Base-by-base conservation (phyloP, 2,329 filamentous ascomycete species). In the Corniculantispora saksenae region DNA sequence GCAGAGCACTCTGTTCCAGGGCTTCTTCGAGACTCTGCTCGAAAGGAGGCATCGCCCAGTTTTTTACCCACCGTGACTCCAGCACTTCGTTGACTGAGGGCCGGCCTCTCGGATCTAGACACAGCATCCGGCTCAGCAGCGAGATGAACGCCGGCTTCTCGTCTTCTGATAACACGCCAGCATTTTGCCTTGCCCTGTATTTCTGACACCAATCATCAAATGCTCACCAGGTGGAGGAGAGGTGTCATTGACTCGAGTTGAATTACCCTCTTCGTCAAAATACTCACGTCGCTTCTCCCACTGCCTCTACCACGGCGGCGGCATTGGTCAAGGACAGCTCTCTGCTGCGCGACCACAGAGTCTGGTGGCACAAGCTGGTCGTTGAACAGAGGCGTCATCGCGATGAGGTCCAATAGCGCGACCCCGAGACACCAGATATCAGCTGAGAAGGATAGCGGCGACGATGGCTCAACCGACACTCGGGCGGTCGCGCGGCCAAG, bases 11-110 rank as follows among this genome's bases (percentile, higher is more conserved):
- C 27, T 38, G 43, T 23, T 50, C 23, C 10, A 1, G n/a, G 10
- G 13, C 29, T 25, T 48, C 56, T 50, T 25, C n/a, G 25, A 59
- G 40, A 59, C 56, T 59, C 27, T 38, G 56, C 56, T 59, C 27
- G n/a, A 59, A 59, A 50, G 25, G 23, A 51, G 58, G 47, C 47
- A 40, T 61, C 47, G 67, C 72, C 75, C 74, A 78, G 45, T 73
- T 76, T 0, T 70, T 66, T 70, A 77, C 76, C 75, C 75, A 78
- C 32, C 76, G 71, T 0, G 73, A 78, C 61, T 60, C 58, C 15
- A 77, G 63, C 2, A 78, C 71, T 50, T 74, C 69, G 13, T 74
- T 66, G 21, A 68, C 70, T 21, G 72, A 73, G 23, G 68, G 67
- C 59, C 76, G 69, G 10, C 74, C 69, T 61, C 73, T 70, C 1